Evolutionary conservation across 139 green algal species (phyloP).

Genomic region (Tetratostichococcus sp.): DNA sequence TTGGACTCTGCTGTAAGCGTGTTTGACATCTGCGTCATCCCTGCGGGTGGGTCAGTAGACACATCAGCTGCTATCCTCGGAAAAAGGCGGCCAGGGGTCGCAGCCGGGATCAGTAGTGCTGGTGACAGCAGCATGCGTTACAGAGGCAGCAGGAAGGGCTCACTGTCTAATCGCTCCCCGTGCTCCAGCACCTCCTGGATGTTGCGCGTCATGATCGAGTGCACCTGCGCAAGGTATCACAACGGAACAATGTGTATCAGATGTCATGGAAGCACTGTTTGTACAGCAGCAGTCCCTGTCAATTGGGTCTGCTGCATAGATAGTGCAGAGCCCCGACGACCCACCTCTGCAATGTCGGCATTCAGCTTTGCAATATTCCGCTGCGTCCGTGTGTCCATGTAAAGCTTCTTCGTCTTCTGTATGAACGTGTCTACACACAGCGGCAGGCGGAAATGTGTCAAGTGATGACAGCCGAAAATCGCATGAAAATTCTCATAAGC

Average conservation of each 20-base stretch:
- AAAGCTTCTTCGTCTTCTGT: constrained; percentile 98
- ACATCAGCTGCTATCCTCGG: too few relatives aligned
- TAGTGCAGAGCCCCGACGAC: too few relatives aligned
- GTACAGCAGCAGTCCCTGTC: too few relatives aligned
- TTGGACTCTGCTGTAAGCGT: constrained; percentile 78
- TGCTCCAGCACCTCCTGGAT: constrained; percentile 97
- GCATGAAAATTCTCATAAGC: too few relatives aligned
- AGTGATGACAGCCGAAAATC: too few relatives aligned
- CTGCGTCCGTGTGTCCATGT: constrained; percentile 94
- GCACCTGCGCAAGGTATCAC: constrained; percentile 70
- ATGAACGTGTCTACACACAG: constrained; percentile 94
- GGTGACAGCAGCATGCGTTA: too few relatives aligned
- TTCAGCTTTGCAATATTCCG: constrained; percentile 94
- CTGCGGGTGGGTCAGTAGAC: too few relatives aligned
- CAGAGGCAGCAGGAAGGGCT: too few relatives aligned
- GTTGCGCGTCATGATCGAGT: constrained; percentile 98
- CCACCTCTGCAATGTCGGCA: constrained; percentile 72
- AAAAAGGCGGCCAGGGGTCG: not conserved
- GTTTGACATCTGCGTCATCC: constrained; percentile 79
- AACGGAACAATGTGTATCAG: constrained; percentile 12
- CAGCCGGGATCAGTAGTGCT: too few relatives aligned
- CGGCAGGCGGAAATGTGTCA: not conserved
- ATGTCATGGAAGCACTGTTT: not conserved
- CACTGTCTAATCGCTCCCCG: constrained; percentile 91
- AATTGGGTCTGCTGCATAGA: too few relatives aligned